A percentile compares a stretch with the other conserved stretches of the same genome.
Evolutionary conservation across 1,284 basidiomycete genomes (phyloP).

Genomic region (Singerocomus inundabilis): DNA sequence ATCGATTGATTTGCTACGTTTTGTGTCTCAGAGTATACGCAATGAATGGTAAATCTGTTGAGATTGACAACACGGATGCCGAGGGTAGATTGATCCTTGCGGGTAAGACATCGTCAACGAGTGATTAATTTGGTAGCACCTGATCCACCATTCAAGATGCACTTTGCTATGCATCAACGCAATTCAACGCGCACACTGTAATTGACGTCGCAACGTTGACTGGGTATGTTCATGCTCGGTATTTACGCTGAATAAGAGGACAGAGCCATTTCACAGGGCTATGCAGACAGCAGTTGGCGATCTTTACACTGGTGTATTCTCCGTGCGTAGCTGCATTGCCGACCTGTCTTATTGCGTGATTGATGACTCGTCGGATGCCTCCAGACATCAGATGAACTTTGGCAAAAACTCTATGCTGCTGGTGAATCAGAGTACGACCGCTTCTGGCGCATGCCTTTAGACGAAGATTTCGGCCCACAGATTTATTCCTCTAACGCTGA

Average conservation of each 20-base stretch:
- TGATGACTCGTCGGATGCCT: not conserved
- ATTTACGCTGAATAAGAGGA: not conserved
- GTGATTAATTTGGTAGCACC: not conserved
- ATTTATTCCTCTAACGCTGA: slow-evolving; percentile 81
- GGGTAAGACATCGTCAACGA: slow-evolving; percentile 39
- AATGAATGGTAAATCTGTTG: slow-evolving; percentile 87
- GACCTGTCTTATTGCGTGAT: not conserved
- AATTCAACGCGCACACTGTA: slow-evolving; percentile 78
- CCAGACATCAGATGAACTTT: slow-evolving; percentile 71
- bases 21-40: slow-evolving; percentile 64
- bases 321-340: slow-evolving; percentile 42
- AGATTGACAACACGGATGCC: slow-evolving; percentile 89
- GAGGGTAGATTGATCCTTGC: slow-evolving; percentile 81
- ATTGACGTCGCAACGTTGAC: slow-evolving; percentile 87
- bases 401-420: slow-evolving; percentile 69
- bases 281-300: slow-evolving; percentile 71
- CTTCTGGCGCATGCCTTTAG: slow-evolving; percentile 84
- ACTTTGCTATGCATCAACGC: slow-evolving; percentile 79
- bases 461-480: slow-evolving; percentile 76
- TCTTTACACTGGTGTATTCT: slow-evolving; percentile 76
- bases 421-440: slow-evolving; percentile 76
- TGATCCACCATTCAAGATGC: slow-evolving; percentile 53
- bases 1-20: not conserved
- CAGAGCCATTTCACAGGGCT: slow-evolving; percentile 43
- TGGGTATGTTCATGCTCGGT: slow-evolving; percentile 38